Base-by-base conservation (phyloP, 768 basidiomycete genomes). In the Hemileccinum impolitum region DNA sequence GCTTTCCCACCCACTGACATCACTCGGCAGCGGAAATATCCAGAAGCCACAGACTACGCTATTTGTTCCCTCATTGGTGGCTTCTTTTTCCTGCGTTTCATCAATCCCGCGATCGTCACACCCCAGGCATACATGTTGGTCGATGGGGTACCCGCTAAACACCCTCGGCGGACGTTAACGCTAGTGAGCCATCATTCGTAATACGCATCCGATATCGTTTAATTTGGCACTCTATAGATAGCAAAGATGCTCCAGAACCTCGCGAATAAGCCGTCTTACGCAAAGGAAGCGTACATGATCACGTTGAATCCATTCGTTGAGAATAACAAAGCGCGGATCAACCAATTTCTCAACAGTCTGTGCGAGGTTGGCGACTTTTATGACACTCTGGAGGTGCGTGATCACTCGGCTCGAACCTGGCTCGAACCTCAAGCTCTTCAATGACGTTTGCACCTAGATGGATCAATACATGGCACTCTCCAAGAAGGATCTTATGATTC, bases 401-500 rank as follows among this genome's bases (percentile, higher is more conserved):
- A 14, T 47, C 19, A 18, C 36, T 35, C 17, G 9, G 21, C 37
- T 13, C 5, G 8, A 14, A 19, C 28, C 9, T 17, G 9, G 21
- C 37, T 13, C 5, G 8, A 14, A 19, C 28, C 9, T 17, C 28
- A 3, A n/a, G 11, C 38, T 1, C 14, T 18, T 32, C 28, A 36
- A 43, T 34, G 1, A 48, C 40, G 28, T 43, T 28, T 45, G 30
- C n/a, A 13, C 23, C 13, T 57, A 96, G 95, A 95, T 98, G 87
- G 96, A 99, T 71, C 96, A 98, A 76, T 99, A 99, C 69, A 97
- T 99, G 94, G 96, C 96, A 9, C 75, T 99, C 49, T 97, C 94
- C 51, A 99, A 99, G 80, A 98, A 98, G 71, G 96, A 98, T 66
- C 77, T 98, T 51, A 85, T 88, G 77, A 98, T 99, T 71, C 91